These are phyloP conservation scores for Cytospora mali DNA, from an alignment of 2,329 filamentous ascomycete genomes.

Conservation along the genomic window DNA sequence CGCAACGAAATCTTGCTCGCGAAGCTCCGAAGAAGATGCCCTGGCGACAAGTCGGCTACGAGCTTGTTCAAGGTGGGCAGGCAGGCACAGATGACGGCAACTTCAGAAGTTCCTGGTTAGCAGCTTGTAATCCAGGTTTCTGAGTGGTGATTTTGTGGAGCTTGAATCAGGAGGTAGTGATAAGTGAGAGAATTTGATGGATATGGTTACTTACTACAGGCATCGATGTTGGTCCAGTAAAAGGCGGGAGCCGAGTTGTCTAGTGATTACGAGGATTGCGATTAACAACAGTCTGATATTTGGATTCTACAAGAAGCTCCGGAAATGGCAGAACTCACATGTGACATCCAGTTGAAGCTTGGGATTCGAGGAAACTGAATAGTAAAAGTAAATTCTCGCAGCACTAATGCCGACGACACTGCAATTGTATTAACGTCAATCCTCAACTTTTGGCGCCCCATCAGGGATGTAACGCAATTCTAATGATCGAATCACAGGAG, in stretches of 20 bases:
- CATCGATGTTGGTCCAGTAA: neutral
- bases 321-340: neutral
- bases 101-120: too few relatives aligned
- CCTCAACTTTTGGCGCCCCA: neutral
- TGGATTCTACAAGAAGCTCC: too few relatives aligned
- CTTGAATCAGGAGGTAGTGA: too few relatives aligned
- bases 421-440: neutral
- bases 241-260: neutral
- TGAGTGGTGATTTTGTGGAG: too few relatives aligned
- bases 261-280: neutral
- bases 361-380: neutral
- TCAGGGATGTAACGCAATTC: too few relatives aligned
- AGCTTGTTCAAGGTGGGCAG: neutral
- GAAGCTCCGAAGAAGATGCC: neutral
- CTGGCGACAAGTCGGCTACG: too few relatives aligned
- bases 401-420: neutral
- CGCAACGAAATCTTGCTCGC: neutral
- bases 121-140: too few relatives aligned
- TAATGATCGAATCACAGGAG: neutral
- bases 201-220: too few relatives aligned
- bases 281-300: too few relatives aligned
- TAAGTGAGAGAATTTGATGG: too few relatives aligned
- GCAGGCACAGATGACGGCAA: constrained; percentile 19
- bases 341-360: neutral
- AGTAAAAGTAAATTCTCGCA: neutral